Evolutionary conservation across 2,329 filamentous ascomycete species (phyloP).

Genomic region (Stachybotrys echinatus): DNA sequence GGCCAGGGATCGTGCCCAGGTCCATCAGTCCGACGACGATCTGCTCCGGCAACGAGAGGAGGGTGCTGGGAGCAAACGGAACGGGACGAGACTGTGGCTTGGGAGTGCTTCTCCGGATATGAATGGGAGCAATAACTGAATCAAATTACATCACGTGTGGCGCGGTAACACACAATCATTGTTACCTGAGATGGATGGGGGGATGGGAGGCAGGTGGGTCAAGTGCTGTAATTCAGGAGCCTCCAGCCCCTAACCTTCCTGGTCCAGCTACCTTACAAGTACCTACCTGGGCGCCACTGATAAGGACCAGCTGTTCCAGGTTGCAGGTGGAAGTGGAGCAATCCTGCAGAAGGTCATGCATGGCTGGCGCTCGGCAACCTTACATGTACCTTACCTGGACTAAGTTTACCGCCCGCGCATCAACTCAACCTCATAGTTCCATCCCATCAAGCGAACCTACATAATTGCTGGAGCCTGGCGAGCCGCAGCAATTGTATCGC

Average conservation of each 20-base stretch:
- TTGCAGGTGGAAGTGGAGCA: neutral
- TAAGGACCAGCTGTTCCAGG: neutral
- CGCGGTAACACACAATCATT: no score
- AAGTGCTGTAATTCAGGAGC: neutral
- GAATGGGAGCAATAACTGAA: neutral
- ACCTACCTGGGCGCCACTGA: neutral
- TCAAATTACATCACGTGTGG: neutral
- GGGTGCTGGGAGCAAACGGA: neutral
- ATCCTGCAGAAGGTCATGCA: neutral
- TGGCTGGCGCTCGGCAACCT: neutral
- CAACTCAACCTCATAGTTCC: neutral
- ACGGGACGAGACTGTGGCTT: neutral
- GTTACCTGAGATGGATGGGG: no score
- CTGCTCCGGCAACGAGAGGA: neutral
- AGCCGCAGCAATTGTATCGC: neutral
- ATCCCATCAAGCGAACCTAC: neutral
- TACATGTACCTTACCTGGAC: neutral
- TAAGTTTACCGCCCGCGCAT: neutral
- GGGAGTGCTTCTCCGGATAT: neutral
- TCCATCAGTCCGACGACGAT: constrained; percentile 19
- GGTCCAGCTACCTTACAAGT: no score
- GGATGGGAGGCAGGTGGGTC: no score
- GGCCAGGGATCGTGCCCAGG: constrained; percentile 13
- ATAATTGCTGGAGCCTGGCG: neutral
- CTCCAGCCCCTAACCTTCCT: neutral